phyloP scores from a whole-genome alignment of 108 stramenopile species.

The Pseudonitzschia pungens region DNA sequence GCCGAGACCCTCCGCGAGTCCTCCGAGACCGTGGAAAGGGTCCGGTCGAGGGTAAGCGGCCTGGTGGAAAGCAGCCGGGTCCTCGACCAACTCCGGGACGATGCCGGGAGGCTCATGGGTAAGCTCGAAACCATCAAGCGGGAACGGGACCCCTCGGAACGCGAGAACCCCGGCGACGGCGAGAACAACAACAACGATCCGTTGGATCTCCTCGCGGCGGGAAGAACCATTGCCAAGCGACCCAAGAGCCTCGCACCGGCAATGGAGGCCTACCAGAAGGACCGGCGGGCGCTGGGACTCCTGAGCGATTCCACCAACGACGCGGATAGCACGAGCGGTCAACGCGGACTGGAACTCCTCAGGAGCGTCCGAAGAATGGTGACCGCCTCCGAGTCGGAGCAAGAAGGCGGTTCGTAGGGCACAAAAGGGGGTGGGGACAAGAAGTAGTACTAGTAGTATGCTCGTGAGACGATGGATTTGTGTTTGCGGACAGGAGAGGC shows the following conservation, averaged over 20 bases:
- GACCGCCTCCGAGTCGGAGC: background rate
- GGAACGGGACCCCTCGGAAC: background rate
- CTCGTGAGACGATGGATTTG: too few relatives aligned
- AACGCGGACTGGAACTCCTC: background rate
- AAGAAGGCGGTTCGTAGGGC: too few relatives aligned
- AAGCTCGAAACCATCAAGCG: conserved; percentile 20
- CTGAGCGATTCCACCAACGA: conserved; percentile 2
- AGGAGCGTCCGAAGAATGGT: background rate
- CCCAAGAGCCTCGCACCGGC: conserved; percentile 14
- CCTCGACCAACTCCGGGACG: background rate
- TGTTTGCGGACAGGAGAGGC: too few relatives aligned
- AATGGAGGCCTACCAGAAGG: conserved; percentile 28
- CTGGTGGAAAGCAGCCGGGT: background rate
- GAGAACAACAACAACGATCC: background rate
- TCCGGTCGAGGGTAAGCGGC: background rate
- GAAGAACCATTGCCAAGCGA: background rate
- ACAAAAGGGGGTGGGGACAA: too few relatives aligned
- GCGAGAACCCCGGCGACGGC: background rate
- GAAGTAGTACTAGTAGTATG: too few relatives aligned
- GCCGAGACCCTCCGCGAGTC: background rate
- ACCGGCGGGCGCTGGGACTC: conserved; percentile 13
- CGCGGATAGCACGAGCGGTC: too few relatives aligned
- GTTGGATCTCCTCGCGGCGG: background rate
- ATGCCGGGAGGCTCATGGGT: background rate
- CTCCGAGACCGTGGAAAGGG: background rate